Evolutionary conservation across 345 rosid genomes (phyloP).

Genomic region (Draba incana): DNA sequence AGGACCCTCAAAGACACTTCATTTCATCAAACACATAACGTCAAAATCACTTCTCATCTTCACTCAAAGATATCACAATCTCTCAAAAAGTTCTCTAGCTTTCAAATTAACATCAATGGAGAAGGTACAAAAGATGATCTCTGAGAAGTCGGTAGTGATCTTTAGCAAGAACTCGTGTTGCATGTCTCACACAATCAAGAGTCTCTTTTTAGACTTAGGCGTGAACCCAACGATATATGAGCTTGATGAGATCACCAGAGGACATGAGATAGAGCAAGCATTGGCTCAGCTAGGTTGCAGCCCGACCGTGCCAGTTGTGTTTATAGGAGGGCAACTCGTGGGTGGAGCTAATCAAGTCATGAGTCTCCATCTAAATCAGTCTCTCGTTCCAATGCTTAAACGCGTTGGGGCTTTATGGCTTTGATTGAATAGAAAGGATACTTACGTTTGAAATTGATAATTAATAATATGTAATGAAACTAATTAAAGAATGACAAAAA

Average conservation of each 20-base stretch:
- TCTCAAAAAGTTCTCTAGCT: neutral
- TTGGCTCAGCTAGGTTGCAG: slow-evolving; percentile 16
- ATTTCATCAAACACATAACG: slow-evolving; percentile 20
- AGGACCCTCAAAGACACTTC: slow-evolving; percentile 19
- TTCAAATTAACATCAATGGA: slow-evolving; percentile 48
- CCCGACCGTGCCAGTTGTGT: slow-evolving; percentile 64
- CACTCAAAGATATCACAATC: neutral
- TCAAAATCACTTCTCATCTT: slow-evolving; percentile 15
- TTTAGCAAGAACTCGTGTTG: slow-evolving; percentile 74
- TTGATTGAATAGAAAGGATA: slow-evolving; percentile 30
- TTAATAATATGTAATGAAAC: neutral
- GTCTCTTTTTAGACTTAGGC: slow-evolving; percentile 64
- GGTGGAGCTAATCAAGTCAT: slow-evolving; percentile 80
- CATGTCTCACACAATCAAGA: slow-evolving; percentile 76
- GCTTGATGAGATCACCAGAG: no score
- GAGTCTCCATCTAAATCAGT: slow-evolving; percentile 76
- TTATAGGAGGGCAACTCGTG: slow-evolving; percentile 72
- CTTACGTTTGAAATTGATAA: neutral
- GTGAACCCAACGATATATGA: slow-evolving; percentile 48
- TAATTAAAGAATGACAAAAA: slow-evolving; percentile 10
- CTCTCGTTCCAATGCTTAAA: slow-evolving; percentile 69
- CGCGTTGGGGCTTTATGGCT: slow-evolving; percentile 74
- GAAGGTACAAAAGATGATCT: slow-evolving; percentile 50
- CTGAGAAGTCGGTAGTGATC: slow-evolving; percentile 78
- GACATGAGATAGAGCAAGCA: no score